A percentile compares a stretch with the other conserved stretches of the same genome.
Conservation (phyloP, 257 asterid species). For the Osmanthus fragrans region DNA sequence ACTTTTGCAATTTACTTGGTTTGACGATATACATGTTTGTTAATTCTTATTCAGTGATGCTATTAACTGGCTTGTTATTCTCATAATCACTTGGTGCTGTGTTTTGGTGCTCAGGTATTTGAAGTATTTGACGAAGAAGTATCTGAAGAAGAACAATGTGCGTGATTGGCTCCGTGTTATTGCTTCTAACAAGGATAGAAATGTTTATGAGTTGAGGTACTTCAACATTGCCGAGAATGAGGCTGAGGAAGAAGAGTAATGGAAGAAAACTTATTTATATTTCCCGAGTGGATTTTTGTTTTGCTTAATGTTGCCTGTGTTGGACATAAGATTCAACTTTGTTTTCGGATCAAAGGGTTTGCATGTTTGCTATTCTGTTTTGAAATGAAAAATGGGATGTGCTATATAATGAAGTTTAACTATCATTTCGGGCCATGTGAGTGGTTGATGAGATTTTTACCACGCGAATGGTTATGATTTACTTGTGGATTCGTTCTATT, state of each 20-base stretch:
- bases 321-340: background rate
- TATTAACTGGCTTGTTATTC: background rate
- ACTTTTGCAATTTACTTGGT: background rate
- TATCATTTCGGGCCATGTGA: too few relatives aligned
- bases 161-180: conserved; percentile 57
- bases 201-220: conserved; percentile 50
- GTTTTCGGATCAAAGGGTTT: background rate
- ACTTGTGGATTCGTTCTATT: too few relatives aligned
- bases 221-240: conserved; percentile 58
- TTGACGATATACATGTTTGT: background rate
- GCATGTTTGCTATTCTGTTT: background rate
- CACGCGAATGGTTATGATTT: too few relatives aligned
- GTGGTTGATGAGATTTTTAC: too few relatives aligned
- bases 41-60: background rate
- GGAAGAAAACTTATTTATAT: background rate
- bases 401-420: background rate
- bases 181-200: conserved; percentile 51
- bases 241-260: conserved; percentile 48
- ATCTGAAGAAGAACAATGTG: conserved; percentile 50
- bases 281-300: background rate
- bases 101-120: conserved; percentile 31
- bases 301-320: background rate
- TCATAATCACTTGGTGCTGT: background rate
- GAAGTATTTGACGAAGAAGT: conserved; percentile 54
- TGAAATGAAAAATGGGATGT: background rate